phyloP scores from a whole-genome alignment of 176 grass and related monocot genomes.

The Bonia amplexicaulis region DNA sequence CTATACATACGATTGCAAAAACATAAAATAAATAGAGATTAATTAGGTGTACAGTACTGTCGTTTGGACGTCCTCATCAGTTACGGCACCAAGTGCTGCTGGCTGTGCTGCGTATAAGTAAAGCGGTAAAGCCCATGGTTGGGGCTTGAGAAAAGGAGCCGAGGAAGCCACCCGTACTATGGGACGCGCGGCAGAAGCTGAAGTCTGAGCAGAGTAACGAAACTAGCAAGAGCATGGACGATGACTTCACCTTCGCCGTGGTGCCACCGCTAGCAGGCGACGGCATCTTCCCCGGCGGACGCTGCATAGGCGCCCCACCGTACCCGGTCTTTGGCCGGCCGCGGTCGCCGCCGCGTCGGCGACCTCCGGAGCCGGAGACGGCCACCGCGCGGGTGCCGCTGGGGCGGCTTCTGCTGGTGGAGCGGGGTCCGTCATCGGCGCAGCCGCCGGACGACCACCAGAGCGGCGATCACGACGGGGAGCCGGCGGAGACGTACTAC shows the following conservation, averaged over 20 bases:
- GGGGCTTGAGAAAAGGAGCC: neutral
- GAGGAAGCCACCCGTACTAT: neutral
- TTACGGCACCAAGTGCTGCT: neutral
- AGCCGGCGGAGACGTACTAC: conserved; percentile 35
- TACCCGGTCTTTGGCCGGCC: conserved; percentile 68
- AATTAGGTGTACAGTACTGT: too few species aligned
- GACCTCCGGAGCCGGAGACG: neutral
- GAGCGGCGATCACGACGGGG: conserved; percentile 14
- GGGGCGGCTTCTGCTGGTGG: conserved; percentile 35
- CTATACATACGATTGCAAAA: too few species aligned
- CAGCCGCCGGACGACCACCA: neutral
- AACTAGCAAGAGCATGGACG: neutral
- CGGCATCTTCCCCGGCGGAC: neutral
- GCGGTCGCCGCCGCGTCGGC: conserved; percentile 27
- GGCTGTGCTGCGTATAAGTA: conserved; percentile 7
- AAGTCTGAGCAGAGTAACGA: neutral
- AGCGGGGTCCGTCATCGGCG: conserved; percentile 11
- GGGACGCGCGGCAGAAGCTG: neutral
- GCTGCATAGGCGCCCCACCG: conserved; percentile 1
- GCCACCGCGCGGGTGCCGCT: conserved; percentile 40
- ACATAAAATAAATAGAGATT: too few species aligned
- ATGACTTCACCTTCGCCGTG: conserved; percentile 40
- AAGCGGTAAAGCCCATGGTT: neutral
- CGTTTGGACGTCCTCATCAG: too few species aligned
- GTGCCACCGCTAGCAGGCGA: neutral